Evolutionary conservation across 768 basidiomycete genomes (phyloP), one percentile per base, ranked within the genome.

Genomic region (Lentinula aciculospora): DNA sequence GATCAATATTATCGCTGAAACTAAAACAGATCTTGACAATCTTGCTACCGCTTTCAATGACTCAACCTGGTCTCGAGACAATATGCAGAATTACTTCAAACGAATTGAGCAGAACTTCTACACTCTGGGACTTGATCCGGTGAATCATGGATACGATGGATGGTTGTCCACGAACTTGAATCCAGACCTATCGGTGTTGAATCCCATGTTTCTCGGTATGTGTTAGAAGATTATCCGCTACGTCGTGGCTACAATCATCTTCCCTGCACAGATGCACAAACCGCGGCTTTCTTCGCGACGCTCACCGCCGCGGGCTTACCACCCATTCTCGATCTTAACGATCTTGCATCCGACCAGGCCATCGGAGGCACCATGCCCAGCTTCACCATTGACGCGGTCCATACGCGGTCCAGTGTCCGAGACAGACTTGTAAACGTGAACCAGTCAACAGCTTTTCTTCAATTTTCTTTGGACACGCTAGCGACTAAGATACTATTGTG

Each of bases 11-110:
- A 64, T 71, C 23, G 62, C 61, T 2, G 62, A 60, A 15, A 67
- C 69, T 23, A 29, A 58, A 21, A 48, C 60, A 19, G 69, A 70
- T 58, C 69, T 69, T 40, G 63, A 71, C 58, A 59, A 60, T 25
- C 48, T 70, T 12, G 70, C 69, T 0, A 17, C 56, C 12, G 62
- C 57, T 10, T 69, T 68, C 53, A 61, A 65, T n/a, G 68, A 72
- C 47, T 5, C 49, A 12, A 64, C 66, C 0, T 71, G 70, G 70
- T 66, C 65, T 3, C 51, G 64, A 46, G 53, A 64, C 13, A 69
- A 68, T 48, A 70, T 71, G 68, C 70, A 69, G 37, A 58, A 62
- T 39, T 71, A 71, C 48, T 70, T 67, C 62, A 62, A 62, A 10
- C 66, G 58, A 21, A 61, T 71, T 29, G 69, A 71, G 53, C 47